These are phyloP conservation scores for Akanthomyces lecanii DNA, from an alignment of 2,329 filamentous ascomycete species.

Conservation along the genomic window DNA sequence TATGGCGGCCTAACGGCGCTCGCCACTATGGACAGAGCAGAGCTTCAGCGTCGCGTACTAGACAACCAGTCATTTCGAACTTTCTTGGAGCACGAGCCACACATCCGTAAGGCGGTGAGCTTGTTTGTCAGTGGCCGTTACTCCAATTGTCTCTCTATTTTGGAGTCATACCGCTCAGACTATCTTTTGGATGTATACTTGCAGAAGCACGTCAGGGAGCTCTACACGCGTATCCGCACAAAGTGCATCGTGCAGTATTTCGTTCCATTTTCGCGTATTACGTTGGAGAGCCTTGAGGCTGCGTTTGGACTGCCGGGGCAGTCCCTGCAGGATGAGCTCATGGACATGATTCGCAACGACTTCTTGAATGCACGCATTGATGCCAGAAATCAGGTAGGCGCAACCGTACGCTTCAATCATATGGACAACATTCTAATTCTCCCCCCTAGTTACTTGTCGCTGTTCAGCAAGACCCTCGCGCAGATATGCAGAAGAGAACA, in stretches of 20 bases:
- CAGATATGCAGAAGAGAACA: conserved; percentile 65
- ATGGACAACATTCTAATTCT: conserved; percentile 18
- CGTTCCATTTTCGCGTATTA: conserved; percentile 83
- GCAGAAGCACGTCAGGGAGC: conserved; percentile 62
- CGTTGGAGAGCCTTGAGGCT: conserved; percentile 69
- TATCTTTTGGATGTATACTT: conserved; percentile 90
- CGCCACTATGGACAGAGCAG: conserved; percentile 77
- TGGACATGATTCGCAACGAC: conserved; percentile 69
- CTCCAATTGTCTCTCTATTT: conserved; percentile 73
- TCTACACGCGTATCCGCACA: conserved; percentile 73
- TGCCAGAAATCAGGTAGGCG: conserved; percentile 65
- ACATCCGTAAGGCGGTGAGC: conserved; percentile 84
- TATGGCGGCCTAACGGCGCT: conserved; percentile 90
- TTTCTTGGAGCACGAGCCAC: conserved; percentile 88
- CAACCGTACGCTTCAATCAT: neutral
- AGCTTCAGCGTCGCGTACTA: conserved; percentile 71
- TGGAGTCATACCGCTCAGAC: conserved; percentile 77
- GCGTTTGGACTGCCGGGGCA: conserved; percentile 65
- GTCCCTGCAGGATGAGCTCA: conserved; percentile 69
- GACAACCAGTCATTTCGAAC: conserved; percentile 77
- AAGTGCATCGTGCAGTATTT: conserved; percentile 96
- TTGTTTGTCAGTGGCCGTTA: conserved; percentile 91
- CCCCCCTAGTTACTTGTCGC: conserved; percentile 63
- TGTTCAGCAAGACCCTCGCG: conserved; percentile 61
- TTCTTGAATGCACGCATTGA: conserved; percentile 78